A percentile compares a stretch with the other conserved stretches of the same genome.
Conservation (phyloP, 2,329 filamentous ascomycete genomes). For the Ceratocystis cubensis region DNA sequence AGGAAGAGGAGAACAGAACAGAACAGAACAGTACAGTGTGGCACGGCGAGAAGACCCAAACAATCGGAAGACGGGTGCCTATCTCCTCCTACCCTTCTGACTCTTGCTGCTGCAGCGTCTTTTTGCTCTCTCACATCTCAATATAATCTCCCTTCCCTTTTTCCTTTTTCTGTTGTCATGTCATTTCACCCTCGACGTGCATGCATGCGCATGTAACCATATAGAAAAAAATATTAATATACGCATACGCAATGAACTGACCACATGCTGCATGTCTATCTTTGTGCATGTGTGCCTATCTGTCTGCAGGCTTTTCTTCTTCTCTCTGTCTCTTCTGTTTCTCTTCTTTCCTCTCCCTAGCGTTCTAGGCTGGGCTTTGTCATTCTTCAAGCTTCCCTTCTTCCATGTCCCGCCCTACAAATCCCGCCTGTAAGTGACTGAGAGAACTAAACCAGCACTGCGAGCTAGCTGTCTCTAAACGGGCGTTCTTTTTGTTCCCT, state of each 20-base stretch:
- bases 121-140: not conserved
- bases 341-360: not conserved
- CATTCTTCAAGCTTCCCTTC: slow-evolving; percentile 7
- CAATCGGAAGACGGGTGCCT: not conserved
- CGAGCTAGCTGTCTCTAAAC: not conserved
- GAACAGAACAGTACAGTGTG: not conserved
- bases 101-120: not conserved
- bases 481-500: not conserved
- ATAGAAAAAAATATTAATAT: slow-evolving; percentile 1
- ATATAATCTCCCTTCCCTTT: not conserved
- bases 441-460: not conserved
- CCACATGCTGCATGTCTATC: not conserved
- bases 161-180: not conserved
- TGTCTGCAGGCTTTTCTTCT: not conserved
- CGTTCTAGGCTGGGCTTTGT: not conserved
- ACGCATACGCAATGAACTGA: slow-evolving; percentile 1
- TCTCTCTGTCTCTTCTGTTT: not conserved
- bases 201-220: not conserved
- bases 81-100: not conserved
- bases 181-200: not conserved
- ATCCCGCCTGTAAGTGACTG: not conserved
- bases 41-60: not conserved
- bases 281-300: not conserved
- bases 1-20: not conserved
- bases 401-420: not conserved